Base-by-base conservation (phyloP, 2,329 filamentous ascomycete species). In the Aureobasidium sp. region DNA sequence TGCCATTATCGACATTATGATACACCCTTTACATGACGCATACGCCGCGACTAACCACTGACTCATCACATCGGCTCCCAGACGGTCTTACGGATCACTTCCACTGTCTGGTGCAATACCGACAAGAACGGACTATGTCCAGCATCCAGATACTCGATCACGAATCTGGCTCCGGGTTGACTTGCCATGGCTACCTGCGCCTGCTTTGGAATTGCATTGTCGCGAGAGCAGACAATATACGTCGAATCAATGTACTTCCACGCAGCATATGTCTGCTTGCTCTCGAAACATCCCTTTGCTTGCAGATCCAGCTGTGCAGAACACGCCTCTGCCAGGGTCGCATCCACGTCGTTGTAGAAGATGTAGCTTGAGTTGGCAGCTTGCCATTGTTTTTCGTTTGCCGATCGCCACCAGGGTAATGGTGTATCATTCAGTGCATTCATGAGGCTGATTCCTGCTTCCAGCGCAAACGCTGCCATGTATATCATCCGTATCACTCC, bases 191-290 rank as follows among this genome's bases (percentile, higher is more conserved):
- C 67, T 64, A 74, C 69, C 66, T 79, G 76, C 14, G 63, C 68
- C 5, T 52, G 53, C 19, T 72, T 22, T 22, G 70, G 72, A 49
- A 77, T 72, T 4, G 75, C 75, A 29, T 68, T 67, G 59, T 78
- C 77, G 17, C 69, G 63, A 62, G 72, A 69, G 63, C 75, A 78
- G n/a, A 76, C 56, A 12, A 79, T 64, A 64, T 76, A 78, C 14
- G 74, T 76, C 31, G 67, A 71, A 1, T 75, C 72, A 27, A 79
- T 71, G 47, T 73, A 65, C 59, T 70, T 74, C 69, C 72, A 78
- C 0, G 73, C 74, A 17, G 71, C 71, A 39, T 73, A 72, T 0
- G 68, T 72, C 24, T 53, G 56, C 59, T 63, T 64, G 39, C 35
- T 37, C 15, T 60, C 24, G 45, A 73, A 67, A 1, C 64, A 66